A percentile compares a stretch with the other conserved stretches of the same genome.
phyloP scores from a whole-genome alignment of 1,139 yeast species.

The Wickerhamomyces sp. region DNA sequence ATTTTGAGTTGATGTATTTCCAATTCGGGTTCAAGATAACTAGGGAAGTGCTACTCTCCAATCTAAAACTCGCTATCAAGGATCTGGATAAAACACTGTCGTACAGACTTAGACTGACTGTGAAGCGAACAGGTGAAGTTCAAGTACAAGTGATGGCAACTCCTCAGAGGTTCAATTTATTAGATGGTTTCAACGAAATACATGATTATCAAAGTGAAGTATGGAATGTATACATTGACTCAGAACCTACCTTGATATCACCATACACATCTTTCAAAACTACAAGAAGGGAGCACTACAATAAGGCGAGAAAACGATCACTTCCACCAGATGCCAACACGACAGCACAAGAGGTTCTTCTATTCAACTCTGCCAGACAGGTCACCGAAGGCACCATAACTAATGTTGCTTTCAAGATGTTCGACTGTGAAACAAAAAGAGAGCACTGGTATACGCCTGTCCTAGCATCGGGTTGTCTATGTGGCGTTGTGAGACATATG shows the following conservation, averaged over 20 bases:
- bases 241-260: slow-evolving; percentile 47
- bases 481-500: slow-evolving; percentile 76
- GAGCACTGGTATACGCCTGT: slow-evolving; percentile 77
- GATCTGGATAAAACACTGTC: slow-evolving; percentile 28
- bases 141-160: slow-evolving; percentile 43
- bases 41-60: slow-evolving; percentile 36
- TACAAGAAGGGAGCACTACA: slow-evolving; percentile 62
- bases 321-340: slow-evolving; percentile 28
- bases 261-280: slow-evolving; percentile 90
- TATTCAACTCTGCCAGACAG: slow-evolving; percentile 55
- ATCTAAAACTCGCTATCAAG: slow-evolving; percentile 40
- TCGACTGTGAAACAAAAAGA: slow-evolving; percentile 22
- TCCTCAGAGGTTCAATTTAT: slow-evolving; percentile 35
- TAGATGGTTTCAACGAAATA: slow-evolving; percentile 36
- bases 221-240: slow-evolving; percentile 64
- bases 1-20: slow-evolving; percentile 51
- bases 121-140: slow-evolving; percentile 44
- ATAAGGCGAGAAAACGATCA: slow-evolving; percentile 48
- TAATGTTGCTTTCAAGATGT: slow-evolving; percentile 59
- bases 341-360: slow-evolving; percentile 61
- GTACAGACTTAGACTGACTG: slow-evolving; percentile 56
- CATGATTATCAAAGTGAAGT: slow-evolving; percentile 25
- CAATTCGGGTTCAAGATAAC: slow-evolving; percentile 41
- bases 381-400: slow-evolving; percentile 85
- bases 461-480: slow-evolving; percentile 71